These are phyloP conservation scores for Aspergillus eucalypticola DNA, from an alignment of 2,329 filamentous ascomycete genomes.

Conservation along the genomic window DNA sequence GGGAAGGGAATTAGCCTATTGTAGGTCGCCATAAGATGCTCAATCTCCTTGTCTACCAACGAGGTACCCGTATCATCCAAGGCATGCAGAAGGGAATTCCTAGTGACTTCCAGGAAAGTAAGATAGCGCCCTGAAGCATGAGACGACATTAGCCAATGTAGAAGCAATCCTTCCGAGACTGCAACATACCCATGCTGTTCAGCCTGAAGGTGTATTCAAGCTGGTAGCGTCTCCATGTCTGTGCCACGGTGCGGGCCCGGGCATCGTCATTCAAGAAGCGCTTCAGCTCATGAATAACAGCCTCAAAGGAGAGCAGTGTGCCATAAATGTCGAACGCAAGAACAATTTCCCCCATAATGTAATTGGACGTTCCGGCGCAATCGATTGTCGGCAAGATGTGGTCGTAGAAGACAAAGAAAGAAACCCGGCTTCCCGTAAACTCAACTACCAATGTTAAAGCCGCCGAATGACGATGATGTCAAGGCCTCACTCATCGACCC, in stretches of 20 bases:
- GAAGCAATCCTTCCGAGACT: neutral
- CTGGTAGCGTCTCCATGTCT: constrained; percentile 68
- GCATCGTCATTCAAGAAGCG: constrained; percentile 57
- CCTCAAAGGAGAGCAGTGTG: constrained; percentile 70
- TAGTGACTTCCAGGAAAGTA: constrained; percentile 64
- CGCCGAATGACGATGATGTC: constrained; percentile 3
- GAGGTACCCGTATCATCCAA: constrained; percentile 57
- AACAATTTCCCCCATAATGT: constrained; percentile 41
- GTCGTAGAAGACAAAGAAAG: too few species aligned
- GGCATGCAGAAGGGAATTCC: constrained; percentile 63
- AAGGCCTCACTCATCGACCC: neutral
- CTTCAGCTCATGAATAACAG: constrained; percentile 62
- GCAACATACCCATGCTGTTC: constrained; percentile 68
- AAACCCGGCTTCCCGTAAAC: neutral
- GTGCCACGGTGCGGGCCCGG: constrained; percentile 58
- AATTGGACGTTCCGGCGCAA: too few species aligned
- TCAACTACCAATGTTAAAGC: neutral
- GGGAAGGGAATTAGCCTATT: constrained; percentile 64
- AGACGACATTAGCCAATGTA: constrained; percentile 6
- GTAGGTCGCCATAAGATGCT: constrained; percentile 63
- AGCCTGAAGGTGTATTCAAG: constrained; percentile 76
- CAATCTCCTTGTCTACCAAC: constrained; percentile 48
- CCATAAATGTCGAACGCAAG: constrained; percentile 77
- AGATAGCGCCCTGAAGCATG: constrained; percentile 57
- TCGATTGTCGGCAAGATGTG: too few species aligned